Percentiles rank a stretch among this genome's conserved stretches.
phyloP scores from a whole-genome alignment of 108 stramenopile species.

The Cyclotella baltica region DNA sequence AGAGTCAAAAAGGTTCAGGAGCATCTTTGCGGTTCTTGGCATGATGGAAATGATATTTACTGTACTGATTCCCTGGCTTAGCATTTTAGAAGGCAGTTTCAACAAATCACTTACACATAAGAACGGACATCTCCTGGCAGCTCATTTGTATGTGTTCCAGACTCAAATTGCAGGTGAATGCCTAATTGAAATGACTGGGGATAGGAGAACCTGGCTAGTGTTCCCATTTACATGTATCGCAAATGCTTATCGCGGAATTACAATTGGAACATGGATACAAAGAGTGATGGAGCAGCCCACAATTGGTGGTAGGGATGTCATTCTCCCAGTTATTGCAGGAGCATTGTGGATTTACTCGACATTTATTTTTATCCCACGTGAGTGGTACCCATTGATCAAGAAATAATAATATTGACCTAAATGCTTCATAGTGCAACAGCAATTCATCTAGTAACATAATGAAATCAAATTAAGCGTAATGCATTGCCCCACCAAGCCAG shows the following conservation, averaged over 20 bases:
- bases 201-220: slow-evolving; percentile 21
- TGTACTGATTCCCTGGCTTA: slow-evolving; percentile 37
- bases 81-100: slow-evolving; percentile 28
- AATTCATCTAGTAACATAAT: no score
- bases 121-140: slow-evolving; percentile 38
- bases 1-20: slow-evolving; percentile 25
- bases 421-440: no score
- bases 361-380: slow-evolving; percentile 37
- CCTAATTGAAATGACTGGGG: slow-evolving; percentile 33
- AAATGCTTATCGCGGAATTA: slow-evolving; percentile 26
- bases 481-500: slow-evolving; percentile 35
- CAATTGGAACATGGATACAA: slow-evolving; percentile 36
- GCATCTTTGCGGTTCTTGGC: slow-evolving; percentile 19
- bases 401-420: slow-evolving; percentile 9
- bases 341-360: slow-evolving; percentile 46
- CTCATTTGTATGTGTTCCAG: slow-evolving; percentile 50
- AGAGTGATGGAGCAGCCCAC: slow-evolving; percentile 23
- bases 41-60: slow-evolving; percentile 33
- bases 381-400: slow-evolving; percentile 44
- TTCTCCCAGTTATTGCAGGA: slow-evolving; percentile 33
- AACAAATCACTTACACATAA: slow-evolving; percentile 19
- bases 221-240: slow-evolving; percentile 49
- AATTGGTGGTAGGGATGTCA: slow-evolving; percentile 24
- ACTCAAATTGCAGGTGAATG: slow-evolving; percentile 47
- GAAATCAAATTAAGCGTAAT: slow-evolving; percentile 7